phyloP scores from a whole-genome alignment of 768 basidiomycete genomes.

The Tylopilus subfusipes region DNA sequence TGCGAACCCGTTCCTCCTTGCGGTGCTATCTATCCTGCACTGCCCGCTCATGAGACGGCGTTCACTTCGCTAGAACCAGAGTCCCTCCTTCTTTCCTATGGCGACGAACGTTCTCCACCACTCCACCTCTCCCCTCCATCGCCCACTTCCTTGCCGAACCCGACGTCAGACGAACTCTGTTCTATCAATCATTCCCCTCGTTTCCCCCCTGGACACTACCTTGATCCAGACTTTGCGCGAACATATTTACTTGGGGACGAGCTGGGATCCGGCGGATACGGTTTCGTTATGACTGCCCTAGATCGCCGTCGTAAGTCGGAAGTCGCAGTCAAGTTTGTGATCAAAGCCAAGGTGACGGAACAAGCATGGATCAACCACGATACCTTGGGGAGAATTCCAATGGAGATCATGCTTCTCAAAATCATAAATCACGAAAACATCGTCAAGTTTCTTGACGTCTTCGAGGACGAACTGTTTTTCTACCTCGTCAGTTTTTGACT shows the following conservation, averaged over 20 bases:
- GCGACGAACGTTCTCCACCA: conserved; percentile 1
- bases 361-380: conserved; percentile 57
- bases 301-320: conserved; percentile 58
- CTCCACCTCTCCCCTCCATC: conserved; percentile 3
- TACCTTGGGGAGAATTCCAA: conserved; percentile 61
- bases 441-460: conserved; percentile 78
- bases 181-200: conserved; percentile 39
- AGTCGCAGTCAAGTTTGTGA: conserved; percentile 94
- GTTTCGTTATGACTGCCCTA: conserved; percentile 87
- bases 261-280: conserved; percentile 89
- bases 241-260: conserved; percentile 66
- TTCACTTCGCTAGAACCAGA: background rate
- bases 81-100: conserved; percentile 26
- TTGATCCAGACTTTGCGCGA: conserved; percentile 58
- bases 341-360: conserved; percentile 64
- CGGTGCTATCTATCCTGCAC: background rate
- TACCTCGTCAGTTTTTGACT: conserved; percentile 63
- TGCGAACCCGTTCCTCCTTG: background rate
- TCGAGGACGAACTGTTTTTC: conserved; percentile 79
- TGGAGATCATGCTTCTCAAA: conserved; percentile 76
- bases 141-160: background rate
- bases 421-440: conserved; percentile 76
- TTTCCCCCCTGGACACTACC: conserved; percentile 59
- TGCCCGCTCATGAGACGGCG: background rate
- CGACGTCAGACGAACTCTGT: conserved; percentile 11